These are phyloP conservation scores for Nicotiana tomentosiformis DNA, from an alignment of 257 asterid genomes.

Conservation along the genomic window DNA sequence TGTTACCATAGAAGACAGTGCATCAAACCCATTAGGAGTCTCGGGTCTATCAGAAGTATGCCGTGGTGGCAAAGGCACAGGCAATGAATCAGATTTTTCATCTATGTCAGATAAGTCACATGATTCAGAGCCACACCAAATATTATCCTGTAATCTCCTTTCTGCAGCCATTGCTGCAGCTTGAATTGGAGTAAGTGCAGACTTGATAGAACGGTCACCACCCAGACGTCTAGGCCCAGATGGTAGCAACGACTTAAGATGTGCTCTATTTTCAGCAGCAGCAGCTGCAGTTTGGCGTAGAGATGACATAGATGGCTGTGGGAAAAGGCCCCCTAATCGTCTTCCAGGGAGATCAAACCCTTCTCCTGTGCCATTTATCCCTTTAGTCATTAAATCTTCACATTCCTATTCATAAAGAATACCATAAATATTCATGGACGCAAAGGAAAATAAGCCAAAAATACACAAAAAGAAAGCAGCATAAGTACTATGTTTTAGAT, in stretches of 20 bases:
- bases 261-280: conserved; percentile 89
- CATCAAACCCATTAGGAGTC: conserved; percentile 10
- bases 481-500: background rate
- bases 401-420: conserved; percentile 51
- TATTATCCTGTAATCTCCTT: conserved; percentile 76
- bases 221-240: conserved; percentile 81
- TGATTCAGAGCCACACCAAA: conserved; percentile 90
- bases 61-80: conserved; percentile 26
- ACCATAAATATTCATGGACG: background rate
- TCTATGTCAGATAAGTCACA: conserved; percentile 49
- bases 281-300: conserved; percentile 56
- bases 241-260: conserved; percentile 57
- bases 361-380: conserved; percentile 66
- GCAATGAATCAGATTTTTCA: conserved; percentile 33
- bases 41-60: conserved; percentile 35
- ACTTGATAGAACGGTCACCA: conserved; percentile 73
- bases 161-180: conserved; percentile 99
- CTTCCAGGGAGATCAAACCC: conserved; percentile 93
- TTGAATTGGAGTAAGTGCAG: conserved; percentile 70
- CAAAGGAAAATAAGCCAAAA: background rate
- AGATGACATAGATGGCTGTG: conserved; percentile 47
- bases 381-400: conserved; percentile 70
- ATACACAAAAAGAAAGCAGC: background rate
- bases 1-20: conserved; percentile 18
- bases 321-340: conserved; percentile 70